Percentiles rank a stretch among this genome's conserved stretches.
These are phyloP conservation scores for Sclerotinia nivalis DNA, from an alignment of 2,329 filamentous ascomycete species.

Conservation along the genomic window DNA sequence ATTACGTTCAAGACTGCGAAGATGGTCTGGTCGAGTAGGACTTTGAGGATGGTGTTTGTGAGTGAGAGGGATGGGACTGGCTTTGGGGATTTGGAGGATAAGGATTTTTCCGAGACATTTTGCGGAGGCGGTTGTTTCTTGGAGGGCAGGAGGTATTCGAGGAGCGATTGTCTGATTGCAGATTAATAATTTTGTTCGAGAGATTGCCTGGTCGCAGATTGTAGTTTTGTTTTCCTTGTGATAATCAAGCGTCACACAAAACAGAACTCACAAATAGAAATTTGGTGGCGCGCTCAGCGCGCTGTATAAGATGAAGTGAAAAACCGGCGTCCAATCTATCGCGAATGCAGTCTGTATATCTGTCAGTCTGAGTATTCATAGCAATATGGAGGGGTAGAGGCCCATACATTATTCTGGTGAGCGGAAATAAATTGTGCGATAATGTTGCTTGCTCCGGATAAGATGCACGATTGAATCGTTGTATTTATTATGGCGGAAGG, in stretches of 20 bases:
- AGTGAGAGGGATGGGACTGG: constrained; percentile 49
- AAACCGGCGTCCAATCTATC: constrained; percentile 66
- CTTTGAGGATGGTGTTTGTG: constrained; percentile 18
- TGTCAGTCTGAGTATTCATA: neutral
- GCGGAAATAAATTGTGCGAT: constrained; percentile 70
- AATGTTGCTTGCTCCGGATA: constrained; percentile 42
- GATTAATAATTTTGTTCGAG: neutral
- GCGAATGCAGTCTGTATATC: constrained; percentile 55
- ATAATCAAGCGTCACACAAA: neutral
- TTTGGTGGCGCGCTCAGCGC: constrained; percentile 77
- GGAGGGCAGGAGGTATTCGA: constrained; percentile 74
- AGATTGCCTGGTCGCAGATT: neutral
- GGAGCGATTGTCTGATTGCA: constrained; percentile 62
- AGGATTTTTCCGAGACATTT: neutral
- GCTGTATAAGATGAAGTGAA: constrained; percentile 77
- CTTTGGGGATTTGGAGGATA: neutral
- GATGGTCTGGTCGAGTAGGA: constrained; percentile 63
- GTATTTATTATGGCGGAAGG: constrained; percentile 20
- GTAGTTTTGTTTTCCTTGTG: neutral
- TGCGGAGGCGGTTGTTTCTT: constrained; percentile 39
- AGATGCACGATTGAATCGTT: constrained; percentile 20
- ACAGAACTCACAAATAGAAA: constrained; percentile 67
- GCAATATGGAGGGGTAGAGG: neutral
- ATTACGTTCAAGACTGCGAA: constrained; percentile 64
- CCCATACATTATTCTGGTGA: constrained; percentile 48